A percentile compares a stretch with the other conserved stretches of the same genome.
Evolutionary conservation across 345 rosid genomes (phyloP).

Genomic region (Luvunga scandens): DNA sequence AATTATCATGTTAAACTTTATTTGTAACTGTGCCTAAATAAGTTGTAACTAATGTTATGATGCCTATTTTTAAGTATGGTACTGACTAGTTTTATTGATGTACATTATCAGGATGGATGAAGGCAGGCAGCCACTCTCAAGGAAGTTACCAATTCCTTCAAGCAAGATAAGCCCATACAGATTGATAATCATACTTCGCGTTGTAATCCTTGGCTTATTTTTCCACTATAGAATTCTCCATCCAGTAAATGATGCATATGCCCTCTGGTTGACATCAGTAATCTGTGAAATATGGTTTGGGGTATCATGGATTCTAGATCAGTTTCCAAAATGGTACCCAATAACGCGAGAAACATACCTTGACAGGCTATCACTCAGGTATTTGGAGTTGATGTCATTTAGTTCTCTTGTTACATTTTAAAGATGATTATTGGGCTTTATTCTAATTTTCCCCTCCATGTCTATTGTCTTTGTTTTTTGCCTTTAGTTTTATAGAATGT

Average conservation of each 20-base stretch:
- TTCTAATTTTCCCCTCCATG: not conserved
- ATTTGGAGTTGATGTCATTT: slow-evolving; percentile 2
- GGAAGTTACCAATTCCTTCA: slow-evolving; percentile 88
- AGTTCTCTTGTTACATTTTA: not conserved
- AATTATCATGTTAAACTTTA: not conserved
- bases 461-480: not conserved
- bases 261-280: slow-evolving; percentile 93
- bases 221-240: slow-evolving; percentile 92
- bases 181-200: slow-evolving; percentile 77
- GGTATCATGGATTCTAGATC: slow-evolving; percentile 97
- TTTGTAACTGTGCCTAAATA: not conserved
- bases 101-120: slow-evolving; percentile 91
- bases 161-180: slow-evolving; percentile 98
- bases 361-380: slow-evolving; percentile 93
- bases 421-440: not conserved
- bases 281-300: slow-evolving; percentile 99
- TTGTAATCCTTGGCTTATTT: slow-evolving; percentile 84
- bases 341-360: slow-evolving; percentile 90
- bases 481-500: not conserved
- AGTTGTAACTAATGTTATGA: not conserved
- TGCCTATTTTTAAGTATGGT: not conserved
- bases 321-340: slow-evolving; percentile 97
- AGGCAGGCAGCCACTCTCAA: slow-evolving; percentile 97
- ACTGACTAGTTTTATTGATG: slow-evolving; percentile 9
- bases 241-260: slow-evolving; percentile 87